phyloP scores from a whole-genome alignment of 2,329 filamentous ascomycete species.

The Aschersonia sp. region DNA sequence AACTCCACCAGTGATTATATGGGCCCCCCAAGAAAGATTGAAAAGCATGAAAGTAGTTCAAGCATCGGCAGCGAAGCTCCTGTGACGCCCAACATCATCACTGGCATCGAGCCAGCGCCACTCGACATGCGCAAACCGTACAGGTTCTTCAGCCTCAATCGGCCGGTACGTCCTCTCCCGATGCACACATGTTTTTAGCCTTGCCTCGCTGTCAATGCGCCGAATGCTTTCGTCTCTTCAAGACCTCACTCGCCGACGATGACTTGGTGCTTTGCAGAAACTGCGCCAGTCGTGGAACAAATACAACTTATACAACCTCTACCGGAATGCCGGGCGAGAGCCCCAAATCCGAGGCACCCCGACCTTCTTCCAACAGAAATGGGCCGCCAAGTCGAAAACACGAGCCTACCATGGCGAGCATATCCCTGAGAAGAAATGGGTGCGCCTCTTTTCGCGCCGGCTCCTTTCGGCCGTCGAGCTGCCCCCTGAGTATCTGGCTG shows the following conservation, averaged over 20 bases:
- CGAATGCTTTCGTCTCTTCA: too few species aligned
- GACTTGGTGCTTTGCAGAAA: conserved; percentile 43
- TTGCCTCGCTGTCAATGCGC: too few species aligned
- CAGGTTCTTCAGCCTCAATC: conserved; percentile 53
- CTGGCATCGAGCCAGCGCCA: conserved; percentile 12
- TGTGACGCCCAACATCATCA: not conserved
- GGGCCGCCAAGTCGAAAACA: conserved; percentile 70
- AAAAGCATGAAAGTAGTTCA: too few species aligned
- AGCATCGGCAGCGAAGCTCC: too few species aligned
- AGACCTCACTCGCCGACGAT: conserved; percentile 1
- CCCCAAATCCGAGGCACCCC: conserved; percentile 17
- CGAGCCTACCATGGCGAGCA: conserved; percentile 92
- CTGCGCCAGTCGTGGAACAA: conserved; percentile 94
- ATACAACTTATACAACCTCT: conserved; percentile 87
- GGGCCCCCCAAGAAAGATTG: too few species aligned
- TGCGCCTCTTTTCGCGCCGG: conserved; percentile 76
- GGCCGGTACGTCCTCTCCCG: conserved; percentile 35
- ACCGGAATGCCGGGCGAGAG: conserved; percentile 19
- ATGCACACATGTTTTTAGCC: not conserved
- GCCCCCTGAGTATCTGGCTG: conserved; percentile 65
- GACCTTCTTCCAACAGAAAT: conserved; percentile 99
- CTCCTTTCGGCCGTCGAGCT: conserved; percentile 77
- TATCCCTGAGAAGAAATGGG: conserved; percentile 85
- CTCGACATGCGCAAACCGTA: conserved; percentile 37
- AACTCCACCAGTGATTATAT: too few species aligned